Conservation (phyloP, 2,329 filamentous ascomycete genomes). For the Penicillium sp. region DNA sequence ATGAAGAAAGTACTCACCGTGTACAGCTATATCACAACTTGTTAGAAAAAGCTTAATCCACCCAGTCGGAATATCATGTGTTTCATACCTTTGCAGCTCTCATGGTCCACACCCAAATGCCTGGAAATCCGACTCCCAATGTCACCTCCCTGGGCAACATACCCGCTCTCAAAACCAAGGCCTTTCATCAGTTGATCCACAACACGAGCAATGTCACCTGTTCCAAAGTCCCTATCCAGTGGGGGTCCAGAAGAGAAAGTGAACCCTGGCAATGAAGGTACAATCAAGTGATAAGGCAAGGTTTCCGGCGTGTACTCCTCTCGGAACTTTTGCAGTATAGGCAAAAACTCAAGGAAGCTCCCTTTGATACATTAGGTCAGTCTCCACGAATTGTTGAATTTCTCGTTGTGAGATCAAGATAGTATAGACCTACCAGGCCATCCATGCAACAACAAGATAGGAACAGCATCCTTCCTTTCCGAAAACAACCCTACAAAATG, state of each 20-base stretch:
- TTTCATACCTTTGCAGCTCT: conserved; percentile 33
- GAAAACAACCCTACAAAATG: conserved; percentile 55
- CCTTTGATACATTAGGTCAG: conserved; percentile 19
- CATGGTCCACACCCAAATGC: conserved; percentile 25
- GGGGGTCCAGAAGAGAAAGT: conserved; percentile 34
- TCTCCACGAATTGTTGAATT: too few relatives aligned
- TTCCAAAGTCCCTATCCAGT: conserved; percentile 27
- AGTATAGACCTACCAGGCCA: conserved; percentile 32
- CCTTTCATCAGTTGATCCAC: conserved; percentile 33
- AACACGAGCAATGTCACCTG: conserved; percentile 27
- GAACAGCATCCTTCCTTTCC: conserved; percentile 47
- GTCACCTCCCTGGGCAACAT: conserved; percentile 36
- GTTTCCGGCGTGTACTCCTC: conserved; percentile 28
- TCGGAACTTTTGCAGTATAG: conserved; percentile 30
- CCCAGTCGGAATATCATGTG: not conserved
- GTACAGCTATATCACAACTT: conserved; percentile 21
- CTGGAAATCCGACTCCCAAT: conserved; percentile 31
- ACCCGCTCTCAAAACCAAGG: conserved; percentile 32
- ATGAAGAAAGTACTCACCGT: conserved; percentile 24
- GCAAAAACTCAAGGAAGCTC: conserved; percentile 36
- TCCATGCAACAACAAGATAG: conserved; percentile 47
- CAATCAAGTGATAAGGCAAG: conserved; percentile 34
- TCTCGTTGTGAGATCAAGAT: too few relatives aligned
- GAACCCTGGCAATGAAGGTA: conserved; percentile 35
- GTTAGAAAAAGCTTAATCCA: not conserved